phyloP scores from a whole-genome alignment of 2,329 filamentous ascomycete species.

The Xylaria digitata region DNA sequence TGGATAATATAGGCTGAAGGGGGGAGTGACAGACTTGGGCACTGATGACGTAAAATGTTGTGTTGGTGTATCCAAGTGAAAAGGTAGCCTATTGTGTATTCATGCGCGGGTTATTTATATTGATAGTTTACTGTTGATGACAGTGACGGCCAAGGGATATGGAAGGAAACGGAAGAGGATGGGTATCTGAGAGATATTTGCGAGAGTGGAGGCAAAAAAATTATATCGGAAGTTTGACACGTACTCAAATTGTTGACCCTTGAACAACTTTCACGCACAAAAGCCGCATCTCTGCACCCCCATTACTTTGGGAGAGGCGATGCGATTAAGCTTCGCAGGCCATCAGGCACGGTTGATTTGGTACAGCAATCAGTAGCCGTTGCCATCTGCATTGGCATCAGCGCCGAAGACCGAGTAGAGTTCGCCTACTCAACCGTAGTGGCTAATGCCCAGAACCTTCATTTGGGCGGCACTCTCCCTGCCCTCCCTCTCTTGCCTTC shows the following conservation, averaged over 20 bases:
- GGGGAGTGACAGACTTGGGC: not conserved
- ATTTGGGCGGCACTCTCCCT: not conserved
- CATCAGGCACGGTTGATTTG: not conserved
- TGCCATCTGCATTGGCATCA: not conserved
- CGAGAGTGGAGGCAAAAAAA: not conserved
- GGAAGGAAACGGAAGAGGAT: not conserved
- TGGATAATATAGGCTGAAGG: slow-evolving; percentile 36
- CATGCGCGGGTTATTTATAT: not conserved
- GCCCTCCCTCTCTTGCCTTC: not conserved
- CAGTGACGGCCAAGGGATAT: not conserved
- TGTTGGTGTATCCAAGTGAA: not conserved
- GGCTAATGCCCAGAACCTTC: not conserved
- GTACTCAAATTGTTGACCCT: not conserved
- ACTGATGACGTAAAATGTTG: slow-evolving; percentile 23
- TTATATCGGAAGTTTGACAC: not conserved
- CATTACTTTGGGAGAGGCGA: slow-evolving; percentile 1
- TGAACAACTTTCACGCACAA: slow-evolving; percentile 17
- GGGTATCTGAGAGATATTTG: not conserved
- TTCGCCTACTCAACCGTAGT: slow-evolving; percentile 1
- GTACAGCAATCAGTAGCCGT: not conserved
- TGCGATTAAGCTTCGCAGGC: not conserved
- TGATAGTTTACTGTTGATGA: not conserved
- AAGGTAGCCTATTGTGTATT: slow-evolving; percentile 1
- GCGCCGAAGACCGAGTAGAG: not conserved
- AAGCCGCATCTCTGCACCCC: slow-evolving; percentile 30